These are phyloP conservation scores for Lactifluus echinatus DNA, from an alignment of 768 basidiomycete genomes.

Conservation along the genomic window DNA sequence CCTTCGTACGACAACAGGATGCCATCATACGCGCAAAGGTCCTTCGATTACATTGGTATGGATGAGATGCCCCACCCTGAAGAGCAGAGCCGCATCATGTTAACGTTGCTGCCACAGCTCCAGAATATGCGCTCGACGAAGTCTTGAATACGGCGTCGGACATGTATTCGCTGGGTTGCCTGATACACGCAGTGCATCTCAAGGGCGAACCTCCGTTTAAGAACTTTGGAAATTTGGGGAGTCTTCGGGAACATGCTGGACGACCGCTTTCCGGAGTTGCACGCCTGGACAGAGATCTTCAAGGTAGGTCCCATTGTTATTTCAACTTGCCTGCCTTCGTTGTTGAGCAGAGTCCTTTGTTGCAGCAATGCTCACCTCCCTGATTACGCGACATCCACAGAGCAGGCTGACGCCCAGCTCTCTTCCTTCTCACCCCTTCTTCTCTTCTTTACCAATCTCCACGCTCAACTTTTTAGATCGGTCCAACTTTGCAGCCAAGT, in stretches of 20 bases:
- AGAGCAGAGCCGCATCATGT: neutral
- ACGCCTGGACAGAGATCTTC: slow-evolving; percentile 59
- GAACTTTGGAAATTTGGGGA: slow-evolving; percentile 68
- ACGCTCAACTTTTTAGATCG: slow-evolving; percentile 95
- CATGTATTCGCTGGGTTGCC: slow-evolving; percentile 86
- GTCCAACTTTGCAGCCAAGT: slow-evolving; percentile 89
- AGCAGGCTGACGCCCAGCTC: slow-evolving; percentile 69
- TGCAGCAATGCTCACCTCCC: slow-evolving; percentile 64
- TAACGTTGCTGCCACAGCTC: slow-evolving; percentile 44
- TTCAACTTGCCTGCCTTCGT: neutral
- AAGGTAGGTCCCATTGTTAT: slow-evolving; percentile 37
- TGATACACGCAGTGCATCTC: slow-evolving; percentile 87
- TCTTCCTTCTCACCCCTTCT: slow-evolving; percentile 81
- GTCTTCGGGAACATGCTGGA: slow-evolving; percentile 61
- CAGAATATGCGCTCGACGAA: slow-evolving; percentile 92
- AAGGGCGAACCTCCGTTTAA: slow-evolving; percentile 82
- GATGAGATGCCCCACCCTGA: neutral
- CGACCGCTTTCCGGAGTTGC: slow-evolving; percentile 55
- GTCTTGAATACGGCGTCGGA: slow-evolving; percentile 80
- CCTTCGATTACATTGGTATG: slow-evolving; percentile 91
- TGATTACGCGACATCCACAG: slow-evolving; percentile 73
- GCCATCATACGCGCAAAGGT: slow-evolving; percentile 77
- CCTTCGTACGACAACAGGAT: slow-evolving; percentile 78
- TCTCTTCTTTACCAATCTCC: slow-evolving; percentile 91
- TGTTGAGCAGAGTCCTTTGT: neutral